A percentile compares a stretch with the other conserved stretches of the same genome.
Conservation (phyloP, 495 filamentous ascomycete genomes). For the Pyronema domesticum region DNA sequence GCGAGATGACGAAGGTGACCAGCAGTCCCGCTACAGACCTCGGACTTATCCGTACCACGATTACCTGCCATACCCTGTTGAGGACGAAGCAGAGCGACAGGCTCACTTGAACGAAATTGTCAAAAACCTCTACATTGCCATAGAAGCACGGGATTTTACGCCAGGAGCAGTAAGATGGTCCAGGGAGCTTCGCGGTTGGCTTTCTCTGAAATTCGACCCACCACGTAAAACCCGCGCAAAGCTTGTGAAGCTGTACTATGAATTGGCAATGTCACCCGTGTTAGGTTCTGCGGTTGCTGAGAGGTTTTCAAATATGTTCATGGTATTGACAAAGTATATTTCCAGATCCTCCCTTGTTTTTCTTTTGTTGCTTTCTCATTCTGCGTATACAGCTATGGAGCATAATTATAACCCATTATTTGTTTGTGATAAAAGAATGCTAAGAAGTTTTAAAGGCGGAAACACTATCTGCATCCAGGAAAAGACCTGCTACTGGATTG, state of each 20-base stretch:
- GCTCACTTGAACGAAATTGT: constrained; percentile 65
- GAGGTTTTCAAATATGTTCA: constrained; percentile 91
- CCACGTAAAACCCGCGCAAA: constrained; percentile 62
- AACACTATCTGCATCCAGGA: constrained; percentile 80
- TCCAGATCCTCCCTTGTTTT: constrained; percentile 23
- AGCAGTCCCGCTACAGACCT: constrained; percentile 55
- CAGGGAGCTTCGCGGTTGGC: constrained; percentile 84
- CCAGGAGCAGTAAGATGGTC: constrained; percentile 95
- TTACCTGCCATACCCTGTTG: constrained; percentile 71
- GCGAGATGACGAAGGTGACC: constrained; percentile 34
- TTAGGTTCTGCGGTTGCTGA: constrained; percentile 67
- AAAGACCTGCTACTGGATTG: constrained; percentile 84
- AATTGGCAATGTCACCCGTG: constrained; percentile 78
- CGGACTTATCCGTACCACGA: constrained; percentile 84
- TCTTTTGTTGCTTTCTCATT: not conserved
- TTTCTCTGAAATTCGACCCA: constrained; percentile 91
- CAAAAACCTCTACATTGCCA: constrained; percentile 75
- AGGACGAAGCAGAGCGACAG: constrained; percentile 55
- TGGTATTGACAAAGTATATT: constrained; percentile 72
- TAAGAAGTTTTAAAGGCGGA: constrained; percentile 45
- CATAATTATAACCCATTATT: not conserved
- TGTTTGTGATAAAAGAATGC: constrained; percentile 14
- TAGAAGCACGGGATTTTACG: constrained; percentile 83
- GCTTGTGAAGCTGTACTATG: constrained; percentile 82
- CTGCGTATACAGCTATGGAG: not conserved